These are phyloP conservation scores for Diaporthe citriasiana DNA, from an alignment of 2,329 filamentous ascomycete species.

Conservation along the genomic window DNA sequence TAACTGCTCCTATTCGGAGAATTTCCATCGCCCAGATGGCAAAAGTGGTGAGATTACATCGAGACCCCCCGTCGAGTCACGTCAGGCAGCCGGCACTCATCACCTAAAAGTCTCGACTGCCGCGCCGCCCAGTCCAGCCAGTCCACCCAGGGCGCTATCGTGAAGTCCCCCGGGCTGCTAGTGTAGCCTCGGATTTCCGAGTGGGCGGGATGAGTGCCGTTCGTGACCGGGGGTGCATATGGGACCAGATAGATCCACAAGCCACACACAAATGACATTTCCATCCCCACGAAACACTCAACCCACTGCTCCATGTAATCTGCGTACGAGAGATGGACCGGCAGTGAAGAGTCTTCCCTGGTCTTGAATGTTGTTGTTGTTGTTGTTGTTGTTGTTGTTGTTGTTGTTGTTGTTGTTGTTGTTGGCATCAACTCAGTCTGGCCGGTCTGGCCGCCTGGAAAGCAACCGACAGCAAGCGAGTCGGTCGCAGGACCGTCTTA, in stretches of 20 bases:
- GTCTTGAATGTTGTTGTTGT: background rate
- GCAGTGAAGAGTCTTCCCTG: conserved; percentile 15
- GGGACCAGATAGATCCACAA: conserved; percentile 25
- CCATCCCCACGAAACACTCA: conserved; percentile 19
- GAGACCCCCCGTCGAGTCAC: conserved; percentile 19
- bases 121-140: background rate
- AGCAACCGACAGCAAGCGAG: background rate
- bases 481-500: background rate
- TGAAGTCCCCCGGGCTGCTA: conserved; percentile 16
- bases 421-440: conserved; percentile 7
- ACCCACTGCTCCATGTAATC: conserved; percentile 26
- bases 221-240: background rate
- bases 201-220: conserved; percentile 21
- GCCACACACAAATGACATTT: conserved; percentile 17
- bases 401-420: background rate
- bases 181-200: conserved; percentile 16
- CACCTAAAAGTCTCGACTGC: background rate
- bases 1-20: conserved; percentile 28
- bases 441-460: no score
- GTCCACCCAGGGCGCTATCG: conserved; percentile 17
- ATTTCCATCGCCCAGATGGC: conserved; percentile 24
- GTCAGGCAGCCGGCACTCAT: conserved; percentile 17
- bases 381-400: background rate
- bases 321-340: background rate
- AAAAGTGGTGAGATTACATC: conserved; percentile 1